phyloP scores from a whole-genome alignment of 345 rosid species.

The Isatis tinctoria region DNA sequence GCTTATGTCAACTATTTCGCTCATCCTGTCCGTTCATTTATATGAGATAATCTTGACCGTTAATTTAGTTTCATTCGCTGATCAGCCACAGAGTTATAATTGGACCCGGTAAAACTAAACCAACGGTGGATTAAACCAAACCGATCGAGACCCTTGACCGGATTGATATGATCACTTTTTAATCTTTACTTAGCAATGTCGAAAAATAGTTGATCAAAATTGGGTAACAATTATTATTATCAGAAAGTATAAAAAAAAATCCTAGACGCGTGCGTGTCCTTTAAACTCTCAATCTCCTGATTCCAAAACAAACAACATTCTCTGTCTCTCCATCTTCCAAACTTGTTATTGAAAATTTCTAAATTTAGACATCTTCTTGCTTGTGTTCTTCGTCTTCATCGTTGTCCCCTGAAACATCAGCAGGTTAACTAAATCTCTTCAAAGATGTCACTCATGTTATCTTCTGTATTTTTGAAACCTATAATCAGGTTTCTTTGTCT shows the following conservation, averaged over 20 bases:
- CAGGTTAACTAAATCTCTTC: conserved; percentile 6
- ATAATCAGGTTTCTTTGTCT: not conserved
- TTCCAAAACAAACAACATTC: conserved; percentile 1
- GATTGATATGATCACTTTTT: not conserved
- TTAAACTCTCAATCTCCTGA: conserved; percentile 12
- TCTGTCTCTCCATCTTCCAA: not conserved
- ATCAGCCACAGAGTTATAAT: not conserved
- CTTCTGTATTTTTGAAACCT: not conserved
- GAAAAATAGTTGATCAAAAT: conserved; percentile 30
- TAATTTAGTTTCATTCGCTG: not conserved
- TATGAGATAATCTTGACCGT: conserved; percentile 2
- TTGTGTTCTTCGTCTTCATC: conserved; percentile 27
- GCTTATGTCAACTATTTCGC: not conserved
- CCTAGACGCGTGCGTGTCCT: conserved; percentile 30
- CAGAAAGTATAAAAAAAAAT: not conserved
- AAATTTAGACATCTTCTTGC: conserved; percentile 14
- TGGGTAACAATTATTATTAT: conserved; percentile 3
- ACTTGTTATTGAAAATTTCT: not conserved
- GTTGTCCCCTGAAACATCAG: not conserved
- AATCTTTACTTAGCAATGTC: conserved; percentile 26
- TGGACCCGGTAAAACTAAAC: conserved; percentile 6
- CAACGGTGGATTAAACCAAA: not conserved
- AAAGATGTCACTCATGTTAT: not conserved
- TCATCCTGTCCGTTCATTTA: conserved; percentile 27
- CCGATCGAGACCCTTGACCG: not conserved